A percentile compares a stretch with the other conserved stretches of the same genome.
Evolutionary conservation across 1,139 yeast genomes (phyloP).

Genomic region (Taphrina pruni): DNA sequence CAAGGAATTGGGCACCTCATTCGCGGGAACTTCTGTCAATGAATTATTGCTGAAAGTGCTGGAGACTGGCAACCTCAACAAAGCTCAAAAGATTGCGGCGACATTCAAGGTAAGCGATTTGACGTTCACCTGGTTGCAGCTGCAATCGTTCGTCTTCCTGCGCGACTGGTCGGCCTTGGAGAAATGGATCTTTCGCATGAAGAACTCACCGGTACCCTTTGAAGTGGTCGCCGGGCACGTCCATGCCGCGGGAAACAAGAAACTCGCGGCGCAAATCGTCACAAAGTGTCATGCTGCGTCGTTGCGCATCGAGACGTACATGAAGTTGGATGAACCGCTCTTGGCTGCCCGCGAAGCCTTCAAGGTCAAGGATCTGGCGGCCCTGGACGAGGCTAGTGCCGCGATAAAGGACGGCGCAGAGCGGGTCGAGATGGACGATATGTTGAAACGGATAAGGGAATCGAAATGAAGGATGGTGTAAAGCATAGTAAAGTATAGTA

Average conservation of each 20-base stretch:
- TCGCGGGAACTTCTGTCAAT: slow-evolving; percentile 61
- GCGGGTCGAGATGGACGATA: slow-evolving; percentile 5
- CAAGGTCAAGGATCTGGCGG: slow-evolving; percentile 60
- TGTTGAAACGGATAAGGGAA: slow-evolving; percentile 10
- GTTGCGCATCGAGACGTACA: slow-evolving; percentile 59
- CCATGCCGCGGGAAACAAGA: slow-evolving; percentile 58
- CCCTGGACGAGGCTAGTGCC: slow-evolving; percentile 50
- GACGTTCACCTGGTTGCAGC: slow-evolving; percentile 67
- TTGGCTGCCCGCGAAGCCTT: slow-evolving; percentile 69
- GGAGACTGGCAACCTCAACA: slow-evolving; percentile 63
- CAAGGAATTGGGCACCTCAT: slow-evolving; percentile 62
- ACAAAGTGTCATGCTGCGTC: slow-evolving; percentile 52
- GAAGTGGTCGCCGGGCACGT: slow-evolving; percentile 66
- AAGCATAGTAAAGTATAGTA: too few relatives aligned
- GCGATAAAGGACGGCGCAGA: slow-evolving; percentile 11
- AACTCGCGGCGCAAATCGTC: slow-evolving; percentile 56
- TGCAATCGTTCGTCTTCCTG: slow-evolving; percentile 60
- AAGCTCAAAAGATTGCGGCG: slow-evolving; percentile 63
- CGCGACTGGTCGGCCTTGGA: slow-evolving; percentile 69
- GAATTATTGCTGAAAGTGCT: slow-evolving; percentile 65
- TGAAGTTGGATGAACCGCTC: slow-evolving; percentile 61
- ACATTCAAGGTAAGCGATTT: slow-evolving; percentile 69
- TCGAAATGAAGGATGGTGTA: neutral
- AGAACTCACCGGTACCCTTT: slow-evolving; percentile 76
- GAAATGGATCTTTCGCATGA: slow-evolving; percentile 55